phyloP scores from a whole-genome alignment of 257 asterid genomes.

The Jacaranda mimosifolia region DNA sequence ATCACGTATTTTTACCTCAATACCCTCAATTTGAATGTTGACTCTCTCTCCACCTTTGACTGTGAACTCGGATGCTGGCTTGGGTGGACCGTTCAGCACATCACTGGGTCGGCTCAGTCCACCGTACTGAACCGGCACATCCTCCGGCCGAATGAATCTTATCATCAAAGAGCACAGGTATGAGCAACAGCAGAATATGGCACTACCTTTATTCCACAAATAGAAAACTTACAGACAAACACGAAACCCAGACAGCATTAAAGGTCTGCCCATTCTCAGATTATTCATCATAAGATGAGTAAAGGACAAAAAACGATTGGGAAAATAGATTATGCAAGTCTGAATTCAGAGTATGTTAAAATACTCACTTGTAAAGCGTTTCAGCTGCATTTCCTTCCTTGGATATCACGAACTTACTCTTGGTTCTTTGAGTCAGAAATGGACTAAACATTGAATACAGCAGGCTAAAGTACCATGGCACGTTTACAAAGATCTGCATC shows the following conservation, averaged over 20 bases:
- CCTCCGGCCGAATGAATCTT: slow-evolving; percentile 86
- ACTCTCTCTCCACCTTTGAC: slow-evolving; percentile 94
- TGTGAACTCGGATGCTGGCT: slow-evolving; percentile 85
- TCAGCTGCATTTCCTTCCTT: slow-evolving; percentile 89
- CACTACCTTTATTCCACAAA: slow-evolving; percentile 26
- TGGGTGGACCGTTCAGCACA: slow-evolving; percentile 59
- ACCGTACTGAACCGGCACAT: slow-evolving; percentile 83
- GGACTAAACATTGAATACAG: slow-evolving; percentile 92
- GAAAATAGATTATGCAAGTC: background rate
- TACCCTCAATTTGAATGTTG: slow-evolving; percentile 91
- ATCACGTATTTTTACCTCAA: slow-evolving; percentile 59
- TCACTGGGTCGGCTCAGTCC: slow-evolving; percentile 84
- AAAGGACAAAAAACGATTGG: too few relatives aligned
- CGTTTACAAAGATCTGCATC: slow-evolving; percentile 80
- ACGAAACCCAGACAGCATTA: slow-evolving; percentile 32
- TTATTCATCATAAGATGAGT: too few relatives aligned
- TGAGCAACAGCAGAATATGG: background rate
- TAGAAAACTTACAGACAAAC: slow-evolving; percentile 20
- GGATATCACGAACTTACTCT: slow-evolving; percentile 92
- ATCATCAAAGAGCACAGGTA: background rate
- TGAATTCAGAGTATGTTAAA: background rate
- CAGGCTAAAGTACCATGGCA: slow-evolving; percentile 95
- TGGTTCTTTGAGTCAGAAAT: slow-evolving; percentile 91
- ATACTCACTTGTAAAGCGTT: slow-evolving; percentile 81
- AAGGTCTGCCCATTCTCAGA: slow-evolving; percentile 23